Evolutionary conservation across 441 rosid genomes (phyloP).

Genomic region (Populus tomentosa): DNA sequence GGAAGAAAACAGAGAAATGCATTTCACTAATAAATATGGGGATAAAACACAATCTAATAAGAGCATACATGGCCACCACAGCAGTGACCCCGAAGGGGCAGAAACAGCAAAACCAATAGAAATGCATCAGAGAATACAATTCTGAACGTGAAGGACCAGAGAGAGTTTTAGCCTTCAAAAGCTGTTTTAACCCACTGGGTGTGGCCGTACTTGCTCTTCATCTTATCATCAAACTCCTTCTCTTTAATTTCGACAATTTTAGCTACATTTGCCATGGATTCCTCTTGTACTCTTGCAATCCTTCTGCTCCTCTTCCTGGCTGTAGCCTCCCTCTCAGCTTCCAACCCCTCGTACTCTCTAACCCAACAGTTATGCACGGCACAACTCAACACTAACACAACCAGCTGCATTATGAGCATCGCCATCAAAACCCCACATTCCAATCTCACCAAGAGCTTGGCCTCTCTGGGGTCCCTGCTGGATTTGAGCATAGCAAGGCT

Average conservation of each 20-base stretch:
- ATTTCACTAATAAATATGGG: too few relatives aligned
- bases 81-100: constrained; percentile 23
- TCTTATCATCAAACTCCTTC: constrained; percentile 42
- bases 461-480: constrained; percentile 40
- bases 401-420: constrained; percentile 38
- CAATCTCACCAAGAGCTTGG: constrained; percentile 47
- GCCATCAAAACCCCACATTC: constrained; percentile 58
- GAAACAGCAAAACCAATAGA: background rate
- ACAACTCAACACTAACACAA: constrained; percentile 39
- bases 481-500: constrained; percentile 43
- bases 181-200: constrained; percentile 48
- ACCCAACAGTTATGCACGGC: constrained; percentile 44
- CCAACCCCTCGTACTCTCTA: constrained; percentile 45
- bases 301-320: constrained; percentile 37
- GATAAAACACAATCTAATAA: background rate
- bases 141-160: background rate
- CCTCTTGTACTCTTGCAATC: constrained; percentile 44
- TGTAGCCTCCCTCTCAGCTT: constrained; percentile 35
- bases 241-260: constrained; percentile 36
- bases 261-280: constrained; percentile 35
- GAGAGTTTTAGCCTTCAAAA: constrained; percentile 37
- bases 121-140: background rate
- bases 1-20: background rate
- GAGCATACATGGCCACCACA: constrained; percentile 21
- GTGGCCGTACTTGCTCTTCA: constrained; percentile 38